Evolutionary conservation across 2,329 filamentous ascomycete species (phyloP).

Genomic region (Cladosporium sp.): DNA sequence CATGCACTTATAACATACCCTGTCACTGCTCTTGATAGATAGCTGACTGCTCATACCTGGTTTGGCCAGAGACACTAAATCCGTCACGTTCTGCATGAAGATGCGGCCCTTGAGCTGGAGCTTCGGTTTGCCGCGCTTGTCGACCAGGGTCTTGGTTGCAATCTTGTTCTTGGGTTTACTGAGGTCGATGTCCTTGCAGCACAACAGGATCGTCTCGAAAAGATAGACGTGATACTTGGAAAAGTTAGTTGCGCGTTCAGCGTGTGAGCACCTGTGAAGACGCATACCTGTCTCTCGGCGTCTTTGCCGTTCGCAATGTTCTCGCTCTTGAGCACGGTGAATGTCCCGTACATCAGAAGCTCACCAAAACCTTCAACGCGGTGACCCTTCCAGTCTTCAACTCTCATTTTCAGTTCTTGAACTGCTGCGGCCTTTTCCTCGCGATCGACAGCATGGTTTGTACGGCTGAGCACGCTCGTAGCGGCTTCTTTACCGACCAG

Average conservation of each 20-base stretch:
- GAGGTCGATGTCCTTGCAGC: constrained; percentile 88
- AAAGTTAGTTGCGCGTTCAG: constrained; percentile 7
- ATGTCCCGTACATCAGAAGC: constrained; percentile 79
- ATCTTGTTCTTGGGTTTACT: constrained; percentile 69
- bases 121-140: constrained; percentile 65
- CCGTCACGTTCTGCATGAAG: constrained; percentile 98
- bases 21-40: constrained; percentile 17
- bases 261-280: constrained; percentile 4
- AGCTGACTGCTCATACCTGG: constrained; percentile 57
- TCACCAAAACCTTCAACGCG: constrained; percentile 86
- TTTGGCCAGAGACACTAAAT: constrained; percentile 80
- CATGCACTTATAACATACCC: constrained; percentile 23
- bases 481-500: constrained; percentile 72
- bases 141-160: constrained; percentile 65
- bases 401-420: constrained; percentile 70
- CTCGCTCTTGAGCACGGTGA: constrained; percentile 71
- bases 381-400: constrained; percentile 97
- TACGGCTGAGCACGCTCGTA: constrained; percentile 72
- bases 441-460: constrained; percentile 85
- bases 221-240: constrained; percentile 90
- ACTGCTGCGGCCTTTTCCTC: constrained; percentile 79
- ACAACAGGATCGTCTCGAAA: constrained; percentile 90
- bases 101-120: constrained; percentile 94
- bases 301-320: constrained; percentile 55
- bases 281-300: constrained; percentile 76